A percentile compares a stretch with the other conserved stretches of the same genome.
Evolutionary conservation across 2,329 filamentous ascomycete genomes (phyloP).

Genomic region (Coniochaeta sp.): DNA sequence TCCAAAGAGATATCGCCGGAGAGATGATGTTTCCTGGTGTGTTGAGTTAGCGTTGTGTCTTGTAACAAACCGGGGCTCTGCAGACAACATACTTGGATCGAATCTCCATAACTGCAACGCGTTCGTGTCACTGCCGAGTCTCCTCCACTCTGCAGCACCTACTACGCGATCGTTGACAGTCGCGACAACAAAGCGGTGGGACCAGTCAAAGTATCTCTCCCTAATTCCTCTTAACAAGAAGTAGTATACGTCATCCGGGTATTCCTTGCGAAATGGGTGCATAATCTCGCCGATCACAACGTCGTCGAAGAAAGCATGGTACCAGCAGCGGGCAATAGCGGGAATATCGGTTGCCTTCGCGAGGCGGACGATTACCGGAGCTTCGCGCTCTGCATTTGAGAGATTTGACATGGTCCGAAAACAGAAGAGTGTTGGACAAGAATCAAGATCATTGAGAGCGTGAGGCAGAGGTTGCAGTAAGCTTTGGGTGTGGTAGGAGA

Average conservation of each 20-base stretch:
- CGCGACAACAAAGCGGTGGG: background rate
- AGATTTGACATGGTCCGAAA: too few relatives aligned
- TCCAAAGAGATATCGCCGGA: background rate
- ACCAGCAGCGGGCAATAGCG: background rate
- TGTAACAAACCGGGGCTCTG: background rate
- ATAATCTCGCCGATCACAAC: background rate
- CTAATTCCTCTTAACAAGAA: background rate
- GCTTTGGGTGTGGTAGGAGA: too few relatives aligned
- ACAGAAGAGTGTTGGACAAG: too few relatives aligned
- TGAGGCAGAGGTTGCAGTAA: too few relatives aligned
- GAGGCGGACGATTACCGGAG: background rate
- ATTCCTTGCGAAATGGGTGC: background rate
- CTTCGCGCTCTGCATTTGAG: too few relatives aligned
- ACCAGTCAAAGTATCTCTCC: background rate
- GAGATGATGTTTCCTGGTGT: background rate
- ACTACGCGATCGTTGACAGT: background rate
- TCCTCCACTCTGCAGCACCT: background rate
- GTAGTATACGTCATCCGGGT: background rate
- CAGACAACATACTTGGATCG: background rate
- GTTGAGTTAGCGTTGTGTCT: background rate
- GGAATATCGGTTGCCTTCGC: background rate
- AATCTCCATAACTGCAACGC: background rate
- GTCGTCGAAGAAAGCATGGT: background rate
- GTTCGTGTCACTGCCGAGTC: background rate
- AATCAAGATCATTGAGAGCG: too few relatives aligned